Evolutionary conservation across 345 rosid species (phyloP).

Genomic region (Fremontodendron californicum): DNA sequence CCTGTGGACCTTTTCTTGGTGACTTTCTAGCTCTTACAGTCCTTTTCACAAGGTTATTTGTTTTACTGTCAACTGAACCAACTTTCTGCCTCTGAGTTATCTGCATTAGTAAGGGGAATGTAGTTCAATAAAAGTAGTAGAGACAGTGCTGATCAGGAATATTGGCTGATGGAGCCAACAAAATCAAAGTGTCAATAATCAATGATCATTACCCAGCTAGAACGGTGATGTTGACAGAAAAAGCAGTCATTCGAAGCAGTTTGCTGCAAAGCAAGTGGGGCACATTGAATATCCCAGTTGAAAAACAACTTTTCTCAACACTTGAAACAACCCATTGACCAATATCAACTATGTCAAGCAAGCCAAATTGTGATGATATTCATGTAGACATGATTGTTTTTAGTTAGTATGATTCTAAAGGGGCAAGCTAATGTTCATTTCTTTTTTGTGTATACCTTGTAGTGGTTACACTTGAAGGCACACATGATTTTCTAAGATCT

Average conservation of each 20-base stretch:
- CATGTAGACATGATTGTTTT: background rate
- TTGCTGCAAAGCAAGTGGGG: slow-evolving; percentile 12
- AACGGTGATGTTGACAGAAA: slow-evolving; percentile 19
- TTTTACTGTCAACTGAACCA: slow-evolving; percentile 23
- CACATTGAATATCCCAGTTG: slow-evolving; percentile 7
- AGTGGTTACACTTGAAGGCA: slow-evolving; percentile 3
- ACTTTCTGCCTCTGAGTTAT: slow-evolving; percentile 26
- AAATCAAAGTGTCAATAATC: background rate
- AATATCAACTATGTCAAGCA: slow-evolving; percentile 5
- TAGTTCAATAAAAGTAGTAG: background rate
- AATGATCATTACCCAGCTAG: slow-evolving; percentile 13
- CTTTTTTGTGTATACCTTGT: background rate
- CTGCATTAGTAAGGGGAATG: slow-evolving; percentile 21
- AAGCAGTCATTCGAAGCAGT: background rate
- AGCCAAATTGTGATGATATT: slow-evolving; percentile 3
- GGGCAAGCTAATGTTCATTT: background rate
- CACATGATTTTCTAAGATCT: background rate
- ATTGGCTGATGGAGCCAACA: background rate
- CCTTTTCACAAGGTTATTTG: slow-evolving; percentile 25
- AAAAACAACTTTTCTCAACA: slow-evolving; percentile 8
- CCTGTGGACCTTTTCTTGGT: slow-evolving; percentile 17
- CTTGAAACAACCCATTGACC: slow-evolving; percentile 14
- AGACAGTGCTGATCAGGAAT: background rate
- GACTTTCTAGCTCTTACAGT: slow-evolving; percentile 32
- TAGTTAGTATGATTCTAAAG: slow-evolving; percentile 3